Percentiles rank a stretch among this genome's conserved stretches.
phyloP scores from a whole-genome alignment of 148 eudicot species.

The Oxyria digyna region DNA sequence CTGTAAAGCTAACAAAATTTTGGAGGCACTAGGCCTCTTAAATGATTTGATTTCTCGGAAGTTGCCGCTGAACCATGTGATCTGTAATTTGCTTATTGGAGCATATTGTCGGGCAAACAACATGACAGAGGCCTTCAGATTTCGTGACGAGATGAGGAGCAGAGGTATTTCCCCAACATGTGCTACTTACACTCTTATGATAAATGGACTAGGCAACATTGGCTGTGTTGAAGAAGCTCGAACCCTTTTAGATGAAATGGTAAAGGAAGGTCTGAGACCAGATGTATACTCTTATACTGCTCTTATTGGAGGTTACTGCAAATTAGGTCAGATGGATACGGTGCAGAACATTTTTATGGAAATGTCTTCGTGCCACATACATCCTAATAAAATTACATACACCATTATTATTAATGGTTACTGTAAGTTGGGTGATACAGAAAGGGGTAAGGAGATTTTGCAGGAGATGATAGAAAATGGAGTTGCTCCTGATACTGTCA shows the following conservation, averaged over 20 bases:
- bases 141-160: slow-evolving; percentile 57
- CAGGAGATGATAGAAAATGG: slow-evolving; percentile 57
- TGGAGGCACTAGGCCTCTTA: slow-evolving; percentile 47
- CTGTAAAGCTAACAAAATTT: slow-evolving; percentile 49
- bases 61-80: slow-evolving; percentile 34
- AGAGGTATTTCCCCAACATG: slow-evolving; percentile 44
- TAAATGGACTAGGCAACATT: slow-evolving; percentile 45
- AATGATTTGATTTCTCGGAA: slow-evolving; percentile 36
- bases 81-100: slow-evolving; percentile 56
- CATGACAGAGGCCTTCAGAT: slow-evolving; percentile 42
- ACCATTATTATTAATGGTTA: slow-evolving; percentile 62
- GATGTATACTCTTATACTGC: slow-evolving; percentile 71
- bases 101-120: slow-evolving; percentile 43
- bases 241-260: slow-evolving; percentile 42
- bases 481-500: slow-evolving; percentile 58
- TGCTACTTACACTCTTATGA: slow-evolving; percentile 56
- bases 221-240: slow-evolving; percentile 47
- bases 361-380: slow-evolving; percentile 38
- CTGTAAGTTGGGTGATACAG: slow-evolving; percentile 38
- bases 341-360: slow-evolving; percentile 42
- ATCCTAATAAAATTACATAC: slow-evolving; percentile 74
- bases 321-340: slow-evolving; percentile 64
- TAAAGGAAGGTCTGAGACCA: slow-evolving; percentile 44
- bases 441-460: slow-evolving; percentile 42
- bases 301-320: slow-evolving; percentile 62